Evolutionary conservation across 441 rosid genomes (phyloP), one percentile per base, ranked within the genome.

Genomic region (Populus tomentosa): DNA sequence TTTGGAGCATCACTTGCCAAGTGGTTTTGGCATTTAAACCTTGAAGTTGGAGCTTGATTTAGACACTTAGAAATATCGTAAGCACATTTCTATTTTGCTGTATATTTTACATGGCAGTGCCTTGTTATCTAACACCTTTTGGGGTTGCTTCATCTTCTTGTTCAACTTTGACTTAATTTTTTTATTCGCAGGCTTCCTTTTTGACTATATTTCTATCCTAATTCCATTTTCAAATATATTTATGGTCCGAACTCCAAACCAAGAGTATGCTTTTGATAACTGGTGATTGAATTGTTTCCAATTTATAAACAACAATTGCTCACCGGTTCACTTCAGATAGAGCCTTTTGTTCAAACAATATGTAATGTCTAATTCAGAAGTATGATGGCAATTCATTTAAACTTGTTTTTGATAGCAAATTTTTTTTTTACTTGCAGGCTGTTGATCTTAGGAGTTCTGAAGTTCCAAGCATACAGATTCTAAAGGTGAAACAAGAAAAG

Each of bases 381-480:
- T 42, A 36, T 16, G 21, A n/a, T 73, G 67, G 56, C 32, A 35
- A 50, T 70, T 46, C 61, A 38, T 64, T 67, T 59, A 5, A 73
- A 38, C 63, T 61, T 33, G 75, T 3, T 9, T 67, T 53, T 71
- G 14, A 69, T 70, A 72, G 20, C 23, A 26, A 67, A 7, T 0
- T 8, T 66, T 18, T 63, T 59, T 3, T 21, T 3, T 8, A 18
- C 71, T 67, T 63, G 68, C 96, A 95, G 98, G 95, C 94, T 62
- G 93, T 91, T 89, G 91, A 92, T 90, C 95, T 95, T 75, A 86
- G 90, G 79, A 87, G 94, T 86, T 87, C 88, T 16, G 90, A 86
- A 74, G 78, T 81, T 67, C 85, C 71, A 40, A 77, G 84, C 79
- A 69, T 82, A 33, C 80, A 50, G 75, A 84, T 80, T 73, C 35